Base-by-base conservation (phyloP, 2,329 filamentous ascomycete genomes). In the Ciborinia camelliae region DNA sequence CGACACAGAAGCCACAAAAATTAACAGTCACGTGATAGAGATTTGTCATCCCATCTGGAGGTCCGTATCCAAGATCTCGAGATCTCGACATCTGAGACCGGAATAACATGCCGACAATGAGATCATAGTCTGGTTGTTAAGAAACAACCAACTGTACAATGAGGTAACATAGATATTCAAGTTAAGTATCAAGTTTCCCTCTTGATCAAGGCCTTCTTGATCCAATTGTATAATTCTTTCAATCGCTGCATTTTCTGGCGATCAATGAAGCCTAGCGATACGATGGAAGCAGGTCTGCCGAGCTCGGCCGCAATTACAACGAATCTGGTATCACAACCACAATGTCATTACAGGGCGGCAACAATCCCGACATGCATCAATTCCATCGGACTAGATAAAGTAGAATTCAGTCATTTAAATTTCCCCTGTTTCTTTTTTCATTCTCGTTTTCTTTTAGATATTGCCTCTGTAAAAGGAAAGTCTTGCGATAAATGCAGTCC, bases 271-370 rank as follows among this genome's bases (percentile, higher is more conserved):
- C n/a, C n/a, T n/a, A n/a, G n/a, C n/a, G n/a, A n/a, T n/a, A n/a
- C n/a, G n/a, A n/a, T n/a, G n/a, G n/a, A n/a, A n/a, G n/a, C n/a
- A n/a, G n/a, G n/a, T n/a, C 14, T 54, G 23, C 57, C 57, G 51
- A 63, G 41, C 61, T 63, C 61, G 61, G 61, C 18, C 7, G 30
- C 51, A 63, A 50, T 57, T 63, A 55, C 26, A 51, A 37, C 61
- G 61, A 63, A 35, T 15, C 55, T 59, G 20, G 20, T 14, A 45
- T 48, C 45, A 48, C n/a, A n/a, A n/a, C n/a, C 28, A 37, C 5
- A 53, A 32, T 28, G 2, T 32, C 28, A 51, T 30, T 9, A 32
- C 6, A 23, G 20, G 15, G 20, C 28, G 54, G 54, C 28, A 58
- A 35, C 41, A 58, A 58, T 47, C 47, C 41, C 55, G 41, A 47